Conservation (phyloP, 2,329 filamentous ascomycete genomes). For the Ophiobolus disseminans region DNA sequence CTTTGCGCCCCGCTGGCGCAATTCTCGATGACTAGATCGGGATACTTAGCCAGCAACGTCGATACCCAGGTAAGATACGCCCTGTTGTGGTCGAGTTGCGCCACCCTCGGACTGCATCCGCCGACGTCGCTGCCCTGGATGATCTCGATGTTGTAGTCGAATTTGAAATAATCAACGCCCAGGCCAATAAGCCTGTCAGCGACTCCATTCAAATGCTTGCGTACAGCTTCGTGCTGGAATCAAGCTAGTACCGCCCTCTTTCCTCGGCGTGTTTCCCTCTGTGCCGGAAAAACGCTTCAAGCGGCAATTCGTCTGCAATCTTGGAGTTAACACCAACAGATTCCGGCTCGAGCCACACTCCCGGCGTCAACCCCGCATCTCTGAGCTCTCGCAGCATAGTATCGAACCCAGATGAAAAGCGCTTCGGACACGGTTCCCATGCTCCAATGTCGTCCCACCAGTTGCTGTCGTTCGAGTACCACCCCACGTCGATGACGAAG, state of each 20-base stretch:
- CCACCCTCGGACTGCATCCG: not conserved
- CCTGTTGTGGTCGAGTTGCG: slow-evolving; percentile 4
- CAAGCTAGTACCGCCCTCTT: slow-evolving; percentile 6
- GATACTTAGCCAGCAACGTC: not conserved
- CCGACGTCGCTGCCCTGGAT: slow-evolving; percentile 1
- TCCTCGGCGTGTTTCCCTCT: not conserved
- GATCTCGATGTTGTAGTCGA: slow-evolving; percentile 10
- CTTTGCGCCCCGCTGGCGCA: slow-evolving; percentile 7
- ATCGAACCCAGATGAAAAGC: slow-evolving; percentile 8
- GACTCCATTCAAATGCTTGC: not conserved
- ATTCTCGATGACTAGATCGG: slow-evolving; percentile 7
- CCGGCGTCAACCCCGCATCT: slow-evolving; percentile 2
- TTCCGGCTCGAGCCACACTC: slow-evolving; percentile 7
- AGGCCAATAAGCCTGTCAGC: not conserved
- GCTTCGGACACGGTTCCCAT: slow-evolving; percentile 4
- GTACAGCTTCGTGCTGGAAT: slow-evolving; percentile 6
- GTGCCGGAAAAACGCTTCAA: slow-evolving; percentile 8
- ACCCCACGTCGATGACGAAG: slow-evolving; percentile 9
- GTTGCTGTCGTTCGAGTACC: slow-evolving; percentile 8
- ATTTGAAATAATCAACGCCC: slow-evolving; percentile 7
- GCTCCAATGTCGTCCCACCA: slow-evolving; percentile 9
- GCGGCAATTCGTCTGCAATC: not conserved
- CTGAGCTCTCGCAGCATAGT: not conserved
- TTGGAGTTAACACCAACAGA: slow-evolving; percentile 2
- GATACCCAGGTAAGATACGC: slow-evolving; percentile 6